Percentiles rank a stretch among this genome's conserved stretches.
phyloP scores from a whole-genome alignment of 441 rosid species.

The Populus tomentosa region DNA sequence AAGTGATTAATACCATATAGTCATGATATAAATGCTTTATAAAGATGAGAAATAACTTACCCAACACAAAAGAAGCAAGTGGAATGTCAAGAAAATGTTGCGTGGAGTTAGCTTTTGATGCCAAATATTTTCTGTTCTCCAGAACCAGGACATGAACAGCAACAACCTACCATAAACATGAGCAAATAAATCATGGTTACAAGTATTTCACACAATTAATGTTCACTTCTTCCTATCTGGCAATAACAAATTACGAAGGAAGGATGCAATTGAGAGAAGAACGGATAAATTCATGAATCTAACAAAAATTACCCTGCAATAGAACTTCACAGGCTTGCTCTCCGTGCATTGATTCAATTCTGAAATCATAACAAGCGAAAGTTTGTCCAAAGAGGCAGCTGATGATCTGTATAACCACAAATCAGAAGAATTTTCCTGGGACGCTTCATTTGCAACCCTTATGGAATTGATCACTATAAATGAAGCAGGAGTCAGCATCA shows the following conservation, averaged over 20 bases:
- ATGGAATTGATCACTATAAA: slow-evolving; percentile 52
- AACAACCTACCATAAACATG: slow-evolving; percentile 47
- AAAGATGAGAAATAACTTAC: slow-evolving; percentile 38
- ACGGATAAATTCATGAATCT: neutral
- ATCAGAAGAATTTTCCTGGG: slow-evolving; percentile 15
- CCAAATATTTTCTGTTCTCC: slow-evolving; percentile 35
- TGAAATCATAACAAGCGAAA: slow-evolving; percentile 42
- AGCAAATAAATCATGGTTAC: slow-evolving; percentile 6
- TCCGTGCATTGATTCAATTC: slow-evolving; percentile 28
- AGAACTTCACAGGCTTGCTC: slow-evolving; percentile 36
- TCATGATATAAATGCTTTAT: neutral
- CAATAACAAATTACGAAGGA: neutral
- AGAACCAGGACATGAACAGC: slow-evolving; percentile 55
- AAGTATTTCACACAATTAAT: neutral
- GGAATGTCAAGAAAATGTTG: slow-evolving; percentile 53
- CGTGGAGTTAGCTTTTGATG: slow-evolving; percentile 22
- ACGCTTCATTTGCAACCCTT: slow-evolving; percentile 30
- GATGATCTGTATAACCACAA: slow-evolving; percentile 12
- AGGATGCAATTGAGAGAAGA: no score
- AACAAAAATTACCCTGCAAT: slow-evolving; percentile 57
- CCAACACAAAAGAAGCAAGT: slow-evolving; percentile 70
- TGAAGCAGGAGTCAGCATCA: slow-evolving; percentile 57
- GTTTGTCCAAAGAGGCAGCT: slow-evolving; percentile 20
- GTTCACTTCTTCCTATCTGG: neutral
- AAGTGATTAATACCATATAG: neutral